Base-by-base conservation (phyloP, 2,329 filamentous ascomycete genomes). In the Camptophora hylomeconis region DNA sequence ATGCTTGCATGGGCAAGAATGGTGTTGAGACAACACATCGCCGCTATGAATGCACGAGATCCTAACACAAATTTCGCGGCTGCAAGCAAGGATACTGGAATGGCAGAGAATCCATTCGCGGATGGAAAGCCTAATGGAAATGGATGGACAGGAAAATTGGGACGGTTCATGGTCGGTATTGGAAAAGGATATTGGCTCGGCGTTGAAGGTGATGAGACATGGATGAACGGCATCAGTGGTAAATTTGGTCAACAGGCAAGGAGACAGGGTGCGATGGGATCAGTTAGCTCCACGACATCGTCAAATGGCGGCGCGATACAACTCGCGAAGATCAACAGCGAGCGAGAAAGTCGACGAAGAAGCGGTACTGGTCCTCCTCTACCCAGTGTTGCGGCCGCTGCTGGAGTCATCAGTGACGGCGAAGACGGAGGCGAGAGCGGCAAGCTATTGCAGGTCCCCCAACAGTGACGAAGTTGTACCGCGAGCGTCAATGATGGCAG, bases 141-240 rank as follows among this genome's bases (percentile, higher is more conserved):
- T 37, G 84, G 84, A 11, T 84, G 80, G 71, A 69, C 68, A 51
- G 86, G 84, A 18, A 75, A 72, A 45, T 47, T 92, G 7, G 86
- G 84, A n/a, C 68, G 86, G 28, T 49, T 69, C 17, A 80, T 94
- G 80, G 65, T 92, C 16, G 67, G 66, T 7, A 63, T 82, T 14
- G 79, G 79, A 20, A 70, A 69, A 40, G 66, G 65, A 33, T 94
- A 92, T 58, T 94, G 86, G 84, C 61, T 92, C 10, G 80, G 79
- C 17, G 54, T 58, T 36, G 71, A 71, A 36, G 58, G 70, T 30
- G 57, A 71, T 32, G 39, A 44, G 23, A 39, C 39, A 30, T 45
- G 44, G 44, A 42, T 75, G 46, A 64, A 68, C 25, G 68, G 65
- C 7, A 61, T 75, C 41, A 63, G 67, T 38, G 67, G 69, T 70